Evolutionary conservation across 2,329 filamentous ascomycete genomes (phyloP).

Genomic region (Orbilia brochopaga): DNA sequence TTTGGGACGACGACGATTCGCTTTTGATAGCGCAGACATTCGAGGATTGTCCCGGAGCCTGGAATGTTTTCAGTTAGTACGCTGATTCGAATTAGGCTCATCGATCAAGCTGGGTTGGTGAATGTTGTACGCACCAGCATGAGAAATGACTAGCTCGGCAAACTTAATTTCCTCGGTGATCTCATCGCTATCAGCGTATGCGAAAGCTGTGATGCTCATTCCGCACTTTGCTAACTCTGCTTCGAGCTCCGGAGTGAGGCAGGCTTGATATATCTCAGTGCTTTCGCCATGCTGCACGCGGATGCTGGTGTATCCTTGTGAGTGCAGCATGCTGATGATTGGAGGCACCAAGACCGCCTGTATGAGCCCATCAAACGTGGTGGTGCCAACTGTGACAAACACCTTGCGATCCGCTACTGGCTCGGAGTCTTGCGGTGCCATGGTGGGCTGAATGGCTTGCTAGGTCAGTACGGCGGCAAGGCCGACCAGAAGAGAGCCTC

Average conservation of each 20-base stretch:
- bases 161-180: conserved; percentile 61
- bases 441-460: neutral
- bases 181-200: conserved; percentile 66
- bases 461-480: neutral
- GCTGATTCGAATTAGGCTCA: neutral
- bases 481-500: neutral
- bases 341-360: conserved; percentile 66
- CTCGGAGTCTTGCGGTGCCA: conserved; percentile 5
- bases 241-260: conserved; percentile 35
- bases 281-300: conserved; percentile 79
- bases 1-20: conserved; percentile 92
- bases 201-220: conserved; percentile 66
- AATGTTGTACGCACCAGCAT: conserved; percentile 71
- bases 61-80: neutral
- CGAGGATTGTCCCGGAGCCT: conserved; percentile 91
- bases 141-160: conserved; percentile 80
- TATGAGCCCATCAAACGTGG: conserved; percentile 77
- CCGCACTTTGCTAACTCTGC: conserved; percentile 19
- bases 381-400: conserved; percentile 91
- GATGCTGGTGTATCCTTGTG: conserved; percentile 72
- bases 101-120: neutral
- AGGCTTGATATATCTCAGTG: conserved; percentile 59
- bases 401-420: conserved; percentile 16
- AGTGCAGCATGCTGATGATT: conserved; percentile 69
- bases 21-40: conserved; percentile 74